Base-by-base conservation (phyloP, 2,329 filamentous ascomycete genomes). In the Ophiocordyceps robertsii region DNA sequence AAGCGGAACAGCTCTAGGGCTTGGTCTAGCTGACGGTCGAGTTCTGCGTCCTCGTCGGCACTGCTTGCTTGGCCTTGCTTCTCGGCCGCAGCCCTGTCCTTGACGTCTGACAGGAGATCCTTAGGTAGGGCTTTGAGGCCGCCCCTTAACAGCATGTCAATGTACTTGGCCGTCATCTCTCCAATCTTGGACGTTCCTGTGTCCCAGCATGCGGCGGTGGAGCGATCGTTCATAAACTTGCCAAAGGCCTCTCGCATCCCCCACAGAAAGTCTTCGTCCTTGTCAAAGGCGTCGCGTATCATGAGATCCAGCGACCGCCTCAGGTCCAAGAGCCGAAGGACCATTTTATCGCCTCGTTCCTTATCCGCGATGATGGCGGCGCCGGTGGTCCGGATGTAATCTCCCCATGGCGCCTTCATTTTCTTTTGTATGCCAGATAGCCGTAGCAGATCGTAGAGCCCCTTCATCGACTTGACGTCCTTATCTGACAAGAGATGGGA, bases 131-230 rank as follows among this genome's bases (percentile, higher is more conserved):
- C 82, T 60, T 93, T 96, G 38, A 90, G 72, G 1, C 92, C 93
- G 40, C 87, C 87, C 43, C 88, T 80, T 29, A 98, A 73, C 17
- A 98, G 70, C 65, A 84, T 73, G 61, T 98, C 92, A 47, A 98
- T 84, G 54, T 96, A 89, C 62, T 95, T 96, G 29, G 92, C 93
- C 52, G 95, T 93, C 89, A 96, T 95, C 66, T 98, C 92, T 40
- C 90, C 92, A 13, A 94, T 87, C 68, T 94, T 96, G 16, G 88
- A 87, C 43, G 89, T 93, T 43, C 88, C 82, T 0, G 84, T 86
- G 41, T 79, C 77, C 75, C 84, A 90, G 5, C 77, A 80, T 5
- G 78, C 69, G 8, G 76, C 72, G 1, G 76, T 79, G 55, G 81
- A 84, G 56, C 82, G 82, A 59, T 92, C 85, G 60, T 98, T 98